Evolutionary conservation across 139 green algal species (phyloP), one percentile per base, ranked within the genome.

Genomic region (Edaphochlamys debaryana): DNA sequence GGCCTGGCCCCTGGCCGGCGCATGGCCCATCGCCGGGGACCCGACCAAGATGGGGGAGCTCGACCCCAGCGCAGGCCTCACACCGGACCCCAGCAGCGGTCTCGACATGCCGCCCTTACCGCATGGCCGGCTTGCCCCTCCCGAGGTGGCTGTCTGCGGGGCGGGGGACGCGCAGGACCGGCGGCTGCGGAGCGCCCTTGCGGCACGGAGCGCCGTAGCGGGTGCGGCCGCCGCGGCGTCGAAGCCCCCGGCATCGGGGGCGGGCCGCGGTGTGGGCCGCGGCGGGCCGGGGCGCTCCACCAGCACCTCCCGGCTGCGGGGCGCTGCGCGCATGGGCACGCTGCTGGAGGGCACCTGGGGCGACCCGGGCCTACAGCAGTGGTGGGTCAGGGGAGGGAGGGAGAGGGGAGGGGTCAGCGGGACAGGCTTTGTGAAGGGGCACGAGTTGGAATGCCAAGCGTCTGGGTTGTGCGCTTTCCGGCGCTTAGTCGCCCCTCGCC

Each of bases 271-370:
- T n/a, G 67, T 3, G 20, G 48, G 75, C 60, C 3, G 30, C 8
- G 36, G 22, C 22, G 38, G 25, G 40, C 38, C 37, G 37, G 38
- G 8, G 11, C 75, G 75, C 29, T 71, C 40, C 13, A 71, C 75
- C 27, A 71, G 60, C 32, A 60, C 60, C 30, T 38, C 38, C 17
- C 40, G 75, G 13, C 40, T 30, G 17, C 60, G 32, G 32, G 75
- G 75, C n/a, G 48, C 48, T 30, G n/a, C 11, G 30, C 60, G 17
- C 22, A 34, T 71, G 40, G 40, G 41, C 0, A 8, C 3, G 20
- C 3, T 48, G n/a, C 40, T 81, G 41, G 40, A 71, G 41, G 75
- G 75, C 37, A 40, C 36, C n/a, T 81, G 75, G 75, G 75, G 75
- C 15, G 75, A 81, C 75, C 40, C 29, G 15, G 75, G 38, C 23